These are phyloP conservation scores for Mycena leptocephala DNA, from an alignment of 768 basidiomycete species.

Conservation along the genomic window DNA sequence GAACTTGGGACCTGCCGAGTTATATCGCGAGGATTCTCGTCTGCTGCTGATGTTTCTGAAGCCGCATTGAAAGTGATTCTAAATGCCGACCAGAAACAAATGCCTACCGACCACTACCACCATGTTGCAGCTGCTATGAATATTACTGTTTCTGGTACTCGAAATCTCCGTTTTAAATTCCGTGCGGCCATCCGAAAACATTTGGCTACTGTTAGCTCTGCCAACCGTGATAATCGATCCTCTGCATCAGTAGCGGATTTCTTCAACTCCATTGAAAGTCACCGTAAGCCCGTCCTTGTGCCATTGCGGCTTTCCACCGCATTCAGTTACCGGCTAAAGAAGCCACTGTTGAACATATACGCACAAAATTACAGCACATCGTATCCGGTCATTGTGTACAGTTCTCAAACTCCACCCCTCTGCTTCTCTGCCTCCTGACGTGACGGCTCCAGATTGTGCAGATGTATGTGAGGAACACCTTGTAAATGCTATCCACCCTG, in stretches of 20 bases:
- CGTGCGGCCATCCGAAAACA: slow-evolving; percentile 4
- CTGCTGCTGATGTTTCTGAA: no score
- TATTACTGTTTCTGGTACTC: not conserved
- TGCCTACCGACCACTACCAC: not conserved
- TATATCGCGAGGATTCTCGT: no score
- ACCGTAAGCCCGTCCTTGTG: not conserved
- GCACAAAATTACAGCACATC: slow-evolving; percentile 3
- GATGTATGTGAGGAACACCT: no score
- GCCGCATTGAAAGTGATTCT: not conserved
- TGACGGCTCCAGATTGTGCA: no score
- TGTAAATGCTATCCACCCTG: no score
- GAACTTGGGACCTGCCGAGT: no score
- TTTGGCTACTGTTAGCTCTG: no score
- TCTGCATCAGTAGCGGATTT: slow-evolving; percentile 9
- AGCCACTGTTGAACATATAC: not conserved
- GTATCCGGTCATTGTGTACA: not conserved
- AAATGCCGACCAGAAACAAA: not conserved
- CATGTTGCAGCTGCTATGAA: slow-evolving; percentile 13
- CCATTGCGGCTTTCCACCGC: slow-evolving; percentile 18
- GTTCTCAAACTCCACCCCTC: no score
- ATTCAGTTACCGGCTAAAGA: not conserved
- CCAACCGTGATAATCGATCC: no score
- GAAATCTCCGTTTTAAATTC: slow-evolving; percentile 5
- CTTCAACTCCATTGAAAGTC: slow-evolving; percentile 13
- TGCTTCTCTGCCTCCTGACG: no score